Evolutionary conservation across 805 yeast species (phyloP).

Genomic region (Saturnispora sanitii): DNA sequence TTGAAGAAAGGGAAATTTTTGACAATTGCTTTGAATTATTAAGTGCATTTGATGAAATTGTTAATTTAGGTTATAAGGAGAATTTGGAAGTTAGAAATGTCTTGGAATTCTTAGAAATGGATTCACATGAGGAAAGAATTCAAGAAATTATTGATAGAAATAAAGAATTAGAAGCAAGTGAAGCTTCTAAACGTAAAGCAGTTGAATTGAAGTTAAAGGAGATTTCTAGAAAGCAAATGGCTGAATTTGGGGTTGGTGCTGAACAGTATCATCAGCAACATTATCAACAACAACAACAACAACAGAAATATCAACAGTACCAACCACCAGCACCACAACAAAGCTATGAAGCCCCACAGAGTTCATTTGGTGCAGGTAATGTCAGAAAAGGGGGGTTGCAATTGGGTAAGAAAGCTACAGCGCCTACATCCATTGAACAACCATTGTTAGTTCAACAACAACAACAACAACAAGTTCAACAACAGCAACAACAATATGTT

Average conservation of each 20-base stretch:
- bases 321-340: constrained; percentile 13
- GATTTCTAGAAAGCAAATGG: constrained; percentile 50
- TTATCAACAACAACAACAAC: constrained; percentile 13
- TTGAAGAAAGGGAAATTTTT: constrained; percentile 76
- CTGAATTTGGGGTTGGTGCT: constrained; percentile 8
- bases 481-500: too few species aligned
- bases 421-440: constrained; percentile 19
- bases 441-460: constrained; percentile 23
- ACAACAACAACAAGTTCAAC: constrained; percentile 17
- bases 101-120: constrained; percentile 88
- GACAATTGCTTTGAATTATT: constrained; percentile 81
- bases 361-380: constrained; percentile 10
- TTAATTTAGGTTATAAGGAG: constrained; percentile 83
- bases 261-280: constrained; percentile 14
- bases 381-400: constrained; percentile 66
- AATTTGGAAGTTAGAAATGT: constrained; percentile 75
- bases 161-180: constrained; percentile 94
- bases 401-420: constrained; percentile 47
- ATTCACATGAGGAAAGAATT: constrained; percentile 95
- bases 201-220: constrained; percentile 79
- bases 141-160: constrained; percentile 96
- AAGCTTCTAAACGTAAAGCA: constrained; percentile 93
- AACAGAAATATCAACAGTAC: constrained; percentile 15
- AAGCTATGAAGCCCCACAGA: constrained; percentile 8
- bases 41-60: constrained; percentile 89